Evolutionary conservation across 1,284 basidiomycete species (phyloP), one percentile per base, ranked within the genome.

Genomic region (Hemileia vastatrix): DNA sequence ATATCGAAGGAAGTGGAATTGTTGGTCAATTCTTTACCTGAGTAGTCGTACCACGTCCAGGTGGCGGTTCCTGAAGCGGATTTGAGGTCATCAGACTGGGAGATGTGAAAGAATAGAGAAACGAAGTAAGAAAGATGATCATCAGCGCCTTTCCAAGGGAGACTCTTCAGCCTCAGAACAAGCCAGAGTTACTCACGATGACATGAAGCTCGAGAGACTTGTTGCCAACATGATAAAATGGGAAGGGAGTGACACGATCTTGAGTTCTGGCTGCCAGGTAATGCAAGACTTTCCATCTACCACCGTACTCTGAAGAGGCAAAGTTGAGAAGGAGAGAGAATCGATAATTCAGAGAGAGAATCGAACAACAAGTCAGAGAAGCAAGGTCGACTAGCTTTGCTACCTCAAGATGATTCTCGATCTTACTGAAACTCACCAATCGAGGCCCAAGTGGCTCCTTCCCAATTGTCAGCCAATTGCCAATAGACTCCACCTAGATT

Each of bases 401-500:
- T 40, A 11, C 36, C 15, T 40, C 36, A 40, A 40, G 36, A 40
- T 11, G 36, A 15, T 9, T 15, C 15, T 40, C 15, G 36, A 40
- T 9, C 36, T n/a, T 36, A 27, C n/a, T n/a, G n/a, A n/a, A n/a
- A n/a, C n/a, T n/a, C n/a, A n/a, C n/a, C n/a, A 68, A 84, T 78
- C 43, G 78, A 77, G 4, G 81, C 79, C 83, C 83, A 84, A 67
- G 79, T 81, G 31, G 80, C 79, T 23, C 80, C 83, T 69, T 84
- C 82, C 83, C 83, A 84, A 54, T 84, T 82, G 70, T 84, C 83
- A 67, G 84, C 84, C 59, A 84, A 76, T 71, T 84, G 83, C 83
- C 83, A 84, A 11, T 84, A 81, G 40, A 84, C 76, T 18, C 80
- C 78, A 2, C 83, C 83, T 24, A 83, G 77, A 70, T 84, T 84